Evolutionary conservation across 2,329 filamentous ascomycete species (phyloP).

Genomic region (Ophiosphaerella herpotricha): DNA sequence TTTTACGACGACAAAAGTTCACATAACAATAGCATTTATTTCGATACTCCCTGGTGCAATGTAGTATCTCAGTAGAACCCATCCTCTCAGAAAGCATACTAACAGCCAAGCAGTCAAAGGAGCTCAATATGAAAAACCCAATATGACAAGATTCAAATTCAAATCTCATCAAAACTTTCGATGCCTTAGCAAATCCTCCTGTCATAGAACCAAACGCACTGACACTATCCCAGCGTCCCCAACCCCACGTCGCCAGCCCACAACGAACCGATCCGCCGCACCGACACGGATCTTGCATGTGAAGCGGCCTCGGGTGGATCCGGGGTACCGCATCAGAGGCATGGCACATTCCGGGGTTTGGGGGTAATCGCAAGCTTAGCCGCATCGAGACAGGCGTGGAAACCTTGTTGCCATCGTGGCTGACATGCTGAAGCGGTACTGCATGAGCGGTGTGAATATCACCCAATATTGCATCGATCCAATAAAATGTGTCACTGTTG

Average conservation of each 20-base stretch:
- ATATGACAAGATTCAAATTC: no score
- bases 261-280: slow-evolving; percentile 13
- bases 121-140: no score
- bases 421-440: neutral
- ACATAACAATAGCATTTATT: no score
- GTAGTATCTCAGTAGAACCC: no score
- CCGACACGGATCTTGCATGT: slow-evolving; percentile 11
- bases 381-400: neutral
- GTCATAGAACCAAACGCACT: no score
- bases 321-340: slow-evolving; percentile 9
- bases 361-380: neutral
- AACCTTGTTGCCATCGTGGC: neutral
- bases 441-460: slow-evolving; percentile 2
- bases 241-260: neutral
- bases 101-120: no score
- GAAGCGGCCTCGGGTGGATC: slow-evolving; percentile 16
- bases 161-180: no score
- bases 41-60: no score
- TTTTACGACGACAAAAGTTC: no score
- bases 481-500: no score
- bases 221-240: neutral
- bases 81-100: no score
- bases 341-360: neutral
- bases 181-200: no score
- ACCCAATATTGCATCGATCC: neutral